Evolutionary conservation across 306 rosid species (phyloP).

Genomic region (Echinosophora koreensis): DNA sequence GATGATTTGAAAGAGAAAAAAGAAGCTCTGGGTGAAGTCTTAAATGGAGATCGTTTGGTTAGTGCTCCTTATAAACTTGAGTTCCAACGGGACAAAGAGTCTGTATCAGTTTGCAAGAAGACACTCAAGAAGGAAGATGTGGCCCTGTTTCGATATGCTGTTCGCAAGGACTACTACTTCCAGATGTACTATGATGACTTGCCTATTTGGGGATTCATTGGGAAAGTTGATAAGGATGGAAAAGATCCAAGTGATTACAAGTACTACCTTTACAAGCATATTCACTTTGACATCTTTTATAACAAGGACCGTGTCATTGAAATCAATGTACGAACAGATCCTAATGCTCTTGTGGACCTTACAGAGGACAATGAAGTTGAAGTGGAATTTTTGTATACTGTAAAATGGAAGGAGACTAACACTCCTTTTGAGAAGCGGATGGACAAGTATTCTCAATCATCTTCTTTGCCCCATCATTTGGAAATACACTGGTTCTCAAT

Average conservation of each 20-base stretch:
- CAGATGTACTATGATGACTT: constrained; percentile 93
- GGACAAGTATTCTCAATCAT: constrained; percentile 80
- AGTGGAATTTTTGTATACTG: constrained; percentile 73
- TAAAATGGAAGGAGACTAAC: constrained; percentile 81
- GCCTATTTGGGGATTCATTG: constrained; percentile 93
- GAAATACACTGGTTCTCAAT: constrained; percentile 96
- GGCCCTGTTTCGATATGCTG: constrained; percentile 68
- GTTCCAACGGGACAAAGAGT: constrained; percentile 67
- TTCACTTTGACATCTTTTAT: constrained; percentile 73
- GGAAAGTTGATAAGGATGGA: constrained; percentile 75
- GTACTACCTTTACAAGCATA: constrained; percentile 77
- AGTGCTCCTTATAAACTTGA: constrained; percentile 84
- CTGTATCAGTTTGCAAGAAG: constrained; percentile 60
- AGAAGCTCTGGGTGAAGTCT: constrained; percentile 91
- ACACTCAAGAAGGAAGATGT: constrained; percentile 67
- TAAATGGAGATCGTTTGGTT: constrained; percentile 90
- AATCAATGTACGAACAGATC: constrained; percentile 70
- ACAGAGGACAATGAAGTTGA: constrained; percentile 73
- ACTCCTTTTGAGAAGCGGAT: constrained; percentile 84
- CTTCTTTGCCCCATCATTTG: constrained; percentile 81
- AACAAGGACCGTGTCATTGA: constrained; percentile 88
- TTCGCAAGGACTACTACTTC: constrained; percentile 79
- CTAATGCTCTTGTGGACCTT: constrained; percentile 68
- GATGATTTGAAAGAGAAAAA: constrained; percentile 73
- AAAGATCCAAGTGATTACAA: constrained; percentile 80